Evolutionary conservation across 371 early-diverging fungal genomes (phyloP), one percentile per base, ranked within the genome.

Genomic region (Lichtheimia hyalospora): DNA sequence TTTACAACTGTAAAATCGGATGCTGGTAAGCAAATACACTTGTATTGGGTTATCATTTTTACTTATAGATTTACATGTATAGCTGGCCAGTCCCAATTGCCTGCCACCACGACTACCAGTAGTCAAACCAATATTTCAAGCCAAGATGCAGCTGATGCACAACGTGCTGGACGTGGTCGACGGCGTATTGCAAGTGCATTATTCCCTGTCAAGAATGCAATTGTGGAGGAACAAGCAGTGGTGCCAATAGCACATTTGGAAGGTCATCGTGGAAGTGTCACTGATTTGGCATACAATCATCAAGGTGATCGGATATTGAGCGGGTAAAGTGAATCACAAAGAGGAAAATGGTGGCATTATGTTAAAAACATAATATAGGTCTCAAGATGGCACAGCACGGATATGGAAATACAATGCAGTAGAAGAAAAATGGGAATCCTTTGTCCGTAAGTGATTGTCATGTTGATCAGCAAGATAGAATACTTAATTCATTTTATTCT

Each of bases 241-340:
- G 61, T 74, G 18, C 77, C 85, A 4, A 80, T 90, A 49, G 85
- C 84, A 16, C 79, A 84, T 6, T 66, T 91, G n/a, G 88, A 88
- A 3, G 92, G 90, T 0, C 94, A 93, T 64, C 76, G 73, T 49
- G 88, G 83, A 3, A 83, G 81, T 62, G 86, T 94, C n/a, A 88
- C 86, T 0, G 91, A 90, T 70, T 64, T 94, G 41, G 82, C 81
- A n/a, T 94, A 88, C 62, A 87, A 88, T 62, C 82, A 86, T 67
- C 73, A 75, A 34, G 94, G 92, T 18, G 81, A 86, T 27, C 83
- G 83, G 61, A 70, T 95, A 0, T 63, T 91, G 20, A 86, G 92
- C 27, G 93, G 91, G 27, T 84, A 87, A 44, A 77, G 65, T 15
- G 8, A 6, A 15, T 58, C 25, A 15, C 2, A 23, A 52, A 15